Evolutionary conservation across 192 early-diverging fungal genomes (phyloP), one percentile per base, ranked within the genome.

Genomic region (Gigaspora rosea): DNA sequence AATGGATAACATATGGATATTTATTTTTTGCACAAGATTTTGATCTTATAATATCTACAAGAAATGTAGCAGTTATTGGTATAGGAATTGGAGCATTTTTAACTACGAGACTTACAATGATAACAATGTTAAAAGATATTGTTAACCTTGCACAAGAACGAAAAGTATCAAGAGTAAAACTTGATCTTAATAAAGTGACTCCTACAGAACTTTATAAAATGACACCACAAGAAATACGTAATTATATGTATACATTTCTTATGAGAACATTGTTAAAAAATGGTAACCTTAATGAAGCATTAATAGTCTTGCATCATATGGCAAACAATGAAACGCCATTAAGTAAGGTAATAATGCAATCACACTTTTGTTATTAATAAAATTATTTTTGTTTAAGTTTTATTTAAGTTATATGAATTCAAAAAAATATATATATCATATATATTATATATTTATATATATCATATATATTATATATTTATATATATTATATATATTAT

Each of bases 221-320:
- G 64, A 47, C 35, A 47, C 41, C 41, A 47, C n/a, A 48, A 41
- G 64, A 66, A 66, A 66, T 66, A 46, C 41, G 41, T 16, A 66
- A n/a, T 20, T 48, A 66, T 4, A 66, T 66, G 64, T 66, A 46
- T 20, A 66, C 33, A 46, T 47, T n/a, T 5, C 41, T 66, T 8
- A 48, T 66, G 15, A 18, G 33, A 46, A 47, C 35, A 47, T 66
- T 66, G 6, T 66, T 66, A 46, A 66, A n/a, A 66, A 46, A 66
- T 66, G 33, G 10, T n/a, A 36, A n/a, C n/a, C n/a, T 66, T 66
- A 47, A 66, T 20, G 64, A 66, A n/a, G 64, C 64, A 9, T 66
- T 66, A 66, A 20, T 66, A 10, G 64, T 66, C 8, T n/a, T 66
- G 35, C 64, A 66, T 66, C 64, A 66, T 47, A 66, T 66, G 64